A percentile compares a stretch with the other conserved stretches of the same genome.
These are phyloP conservation scores for Populus trichocarpa DNA, from an alignment of 441 rosid species.

Conservation along the genomic window DNA sequence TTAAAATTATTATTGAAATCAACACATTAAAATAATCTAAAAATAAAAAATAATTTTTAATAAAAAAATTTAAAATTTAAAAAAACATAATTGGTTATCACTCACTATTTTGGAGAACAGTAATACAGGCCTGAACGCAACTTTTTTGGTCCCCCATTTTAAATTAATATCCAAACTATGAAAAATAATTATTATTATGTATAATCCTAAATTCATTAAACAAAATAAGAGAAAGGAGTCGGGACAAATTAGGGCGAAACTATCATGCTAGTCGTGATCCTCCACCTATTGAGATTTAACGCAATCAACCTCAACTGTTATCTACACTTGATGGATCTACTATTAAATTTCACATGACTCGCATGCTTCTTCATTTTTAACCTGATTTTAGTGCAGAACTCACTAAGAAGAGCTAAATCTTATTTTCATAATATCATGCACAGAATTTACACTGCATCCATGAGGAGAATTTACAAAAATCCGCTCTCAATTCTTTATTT, in stretches of 20 bases:
- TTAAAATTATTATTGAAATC: too few species aligned
- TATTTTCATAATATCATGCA: too few species aligned
- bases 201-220: background rate
- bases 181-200: too few species aligned
- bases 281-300: background rate
- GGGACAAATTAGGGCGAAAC: background rate
- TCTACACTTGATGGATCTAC: background rate
- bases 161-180: too few species aligned
- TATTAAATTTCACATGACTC: too few species aligned
- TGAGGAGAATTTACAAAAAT: background rate
- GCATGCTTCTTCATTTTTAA: background rate
- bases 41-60: too few species aligned
- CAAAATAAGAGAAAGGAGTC: background rate
- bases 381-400: background rate
- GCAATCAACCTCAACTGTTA: background rate
- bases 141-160: too few species aligned
- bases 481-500: background rate
- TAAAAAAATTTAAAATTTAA: too few species aligned
- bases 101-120: background rate
- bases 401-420: background rate
- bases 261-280: background rate
- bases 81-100: too few species aligned
- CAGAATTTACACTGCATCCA: too few species aligned
- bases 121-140: background rate
- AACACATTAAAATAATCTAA: too few species aligned